Conservation (phyloP, 352 stramenopile species). For the Globisporangium camurandrum region DNA sequence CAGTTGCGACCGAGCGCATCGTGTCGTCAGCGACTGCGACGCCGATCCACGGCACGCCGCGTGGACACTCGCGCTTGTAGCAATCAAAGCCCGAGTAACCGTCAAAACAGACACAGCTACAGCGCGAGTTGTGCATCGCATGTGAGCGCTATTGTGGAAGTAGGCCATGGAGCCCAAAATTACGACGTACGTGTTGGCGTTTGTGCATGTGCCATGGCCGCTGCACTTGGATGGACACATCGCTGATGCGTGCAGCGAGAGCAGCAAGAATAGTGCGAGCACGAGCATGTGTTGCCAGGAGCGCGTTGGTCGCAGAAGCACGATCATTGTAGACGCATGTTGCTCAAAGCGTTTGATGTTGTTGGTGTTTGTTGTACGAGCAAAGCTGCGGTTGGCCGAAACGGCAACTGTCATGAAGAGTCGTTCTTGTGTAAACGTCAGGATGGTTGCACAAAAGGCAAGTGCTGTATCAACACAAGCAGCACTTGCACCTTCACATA, state of each 20-base stretch:
- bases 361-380: too few relatives aligned
- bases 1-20: conserved; percentile 28
- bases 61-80: conserved; percentile 61
- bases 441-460: too few relatives aligned
- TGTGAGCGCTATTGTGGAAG: neutral
- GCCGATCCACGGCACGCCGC: conserved; percentile 50
- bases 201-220: conserved; percentile 47
- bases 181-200: conserved; percentile 41
- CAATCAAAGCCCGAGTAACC: conserved; percentile 89
- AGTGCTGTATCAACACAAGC: too few relatives aligned
- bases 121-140: conserved; percentile 6
- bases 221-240: conserved; percentile 60
- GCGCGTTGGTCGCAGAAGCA: neutral
- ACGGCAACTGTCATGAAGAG: too few relatives aligned
- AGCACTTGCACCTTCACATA: too few relatives aligned
- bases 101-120: conserved; percentile 76
- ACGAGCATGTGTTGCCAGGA: conserved; percentile 1
- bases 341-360: too few relatives aligned
- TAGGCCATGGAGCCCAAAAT: neutral
- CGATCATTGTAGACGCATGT: too few relatives aligned
- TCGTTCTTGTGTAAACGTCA: too few relatives aligned
- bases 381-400: too few relatives aligned
- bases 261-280: conserved; percentile 7
- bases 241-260: conserved; percentile 7
- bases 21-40: conserved; percentile 35